These are phyloP conservation scores for Begonia fuchsioides DNA, from an alignment of 306 rosid species.

Conservation along the genomic window DNA sequence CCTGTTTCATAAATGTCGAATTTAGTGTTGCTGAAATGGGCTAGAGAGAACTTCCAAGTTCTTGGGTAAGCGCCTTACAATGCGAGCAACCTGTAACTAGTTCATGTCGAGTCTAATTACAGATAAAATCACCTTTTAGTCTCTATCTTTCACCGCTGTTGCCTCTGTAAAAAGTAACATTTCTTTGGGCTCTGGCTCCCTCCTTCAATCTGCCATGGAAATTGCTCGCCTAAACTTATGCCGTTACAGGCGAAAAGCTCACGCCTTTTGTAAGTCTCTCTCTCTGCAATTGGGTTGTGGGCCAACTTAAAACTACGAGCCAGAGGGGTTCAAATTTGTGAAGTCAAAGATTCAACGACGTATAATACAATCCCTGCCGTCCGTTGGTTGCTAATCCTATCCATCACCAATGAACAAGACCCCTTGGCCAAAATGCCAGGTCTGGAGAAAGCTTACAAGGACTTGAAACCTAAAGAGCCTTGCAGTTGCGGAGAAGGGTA, in stretches of 20 bases:
- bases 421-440: no score
- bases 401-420: no score
- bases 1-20: not conserved
- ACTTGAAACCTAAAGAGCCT: no score
- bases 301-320: no score
- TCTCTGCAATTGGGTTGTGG: not conserved
- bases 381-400: no score
- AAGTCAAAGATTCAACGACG: no score
- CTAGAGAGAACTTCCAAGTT: not conserved
- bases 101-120: not conserved
- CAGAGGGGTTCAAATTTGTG: no score
- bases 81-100: conserved; percentile 4
- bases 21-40: conserved; percentile 5
- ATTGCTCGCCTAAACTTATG: not conserved
- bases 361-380: no score
- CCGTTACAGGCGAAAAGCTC: conserved; percentile 5
- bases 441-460: no score
- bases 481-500: no score
- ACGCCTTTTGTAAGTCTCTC: not conserved
- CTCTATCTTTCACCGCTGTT: not conserved
- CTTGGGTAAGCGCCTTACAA: not conserved
- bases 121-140: no score
- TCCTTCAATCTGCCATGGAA: conserved; percentile 12
- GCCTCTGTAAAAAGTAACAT: not conserved
- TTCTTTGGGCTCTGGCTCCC: not conserved